Evolutionary conservation across 805 yeast genomes (phyloP).

Genomic region (Cyberlindnera japonica): DNA sequence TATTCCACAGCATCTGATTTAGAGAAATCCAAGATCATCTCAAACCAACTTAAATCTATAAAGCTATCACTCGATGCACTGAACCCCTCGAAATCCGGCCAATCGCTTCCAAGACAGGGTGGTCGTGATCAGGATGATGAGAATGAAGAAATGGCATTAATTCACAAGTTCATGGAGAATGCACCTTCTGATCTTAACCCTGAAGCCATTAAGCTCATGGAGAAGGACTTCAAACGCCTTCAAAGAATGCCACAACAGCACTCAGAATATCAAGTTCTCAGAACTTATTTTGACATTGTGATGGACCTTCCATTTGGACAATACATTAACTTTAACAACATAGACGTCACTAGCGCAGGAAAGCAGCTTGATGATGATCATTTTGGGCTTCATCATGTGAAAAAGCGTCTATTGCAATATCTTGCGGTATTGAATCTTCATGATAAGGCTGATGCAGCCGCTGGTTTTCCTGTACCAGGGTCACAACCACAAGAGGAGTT

Average conservation of each 20-base stretch:
- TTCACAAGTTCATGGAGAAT: conserved; percentile 30
- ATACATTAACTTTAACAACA: conserved; percentile 24
- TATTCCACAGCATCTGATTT: conserved; percentile 45
- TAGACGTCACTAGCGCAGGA: conserved; percentile 51
- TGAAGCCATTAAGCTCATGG: conserved; percentile 40
- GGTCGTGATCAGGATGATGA: conserved; percentile 14
- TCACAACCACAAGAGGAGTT: conserved; percentile 17
- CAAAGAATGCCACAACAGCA: conserved; percentile 48
- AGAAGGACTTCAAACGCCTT: conserved; percentile 53
- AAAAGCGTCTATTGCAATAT: conserved; percentile 72
- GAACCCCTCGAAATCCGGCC: conserved; percentile 25
- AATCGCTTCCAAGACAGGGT: conserved; percentile 4
- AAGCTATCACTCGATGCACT: conserved; percentile 46
- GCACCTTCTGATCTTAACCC: conserved; percentile 31
- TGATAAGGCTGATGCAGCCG: conserved; percentile 12
- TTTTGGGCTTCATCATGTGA: conserved; percentile 70
- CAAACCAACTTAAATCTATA: conserved; percentile 51
- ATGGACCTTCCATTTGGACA: conserved; percentile 60
- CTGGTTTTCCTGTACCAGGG: conserved; percentile 3
- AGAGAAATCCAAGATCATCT: conserved; percentile 52
- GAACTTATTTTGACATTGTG: conserved; percentile 62
- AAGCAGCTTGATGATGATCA: conserved; percentile 69
- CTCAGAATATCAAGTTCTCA: conserved; percentile 60
- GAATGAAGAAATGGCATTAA: conserved; percentile 37
- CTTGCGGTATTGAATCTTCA: conserved; percentile 69